Evolutionary conservation across 192 early-diverging fungal species (phyloP).

Genomic region (Dimargaris cristalligena): DNA sequence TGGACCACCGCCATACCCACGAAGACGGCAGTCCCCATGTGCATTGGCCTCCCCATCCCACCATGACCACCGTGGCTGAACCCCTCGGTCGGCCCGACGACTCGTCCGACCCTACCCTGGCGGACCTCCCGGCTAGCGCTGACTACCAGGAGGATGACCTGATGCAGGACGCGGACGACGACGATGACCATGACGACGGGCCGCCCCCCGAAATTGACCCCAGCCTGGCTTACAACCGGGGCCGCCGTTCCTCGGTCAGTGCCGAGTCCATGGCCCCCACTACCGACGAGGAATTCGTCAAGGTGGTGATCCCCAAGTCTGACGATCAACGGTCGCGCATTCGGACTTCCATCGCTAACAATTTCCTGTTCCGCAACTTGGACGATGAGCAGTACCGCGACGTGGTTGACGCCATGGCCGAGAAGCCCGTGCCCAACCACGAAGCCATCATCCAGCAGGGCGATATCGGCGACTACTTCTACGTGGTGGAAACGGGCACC

Average conservation of each 20-base stretch:
- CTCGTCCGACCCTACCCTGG: conserved; percentile 32
- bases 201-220: conserved; percentile 34
- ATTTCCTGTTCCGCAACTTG: conserved; percentile 85
- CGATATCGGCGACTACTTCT: conserved; percentile 93
- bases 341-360: conserved; percentile 57
- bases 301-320: conserved; percentile 77
- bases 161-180: conserved; percentile 38
- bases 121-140: conserved; percentile 22
- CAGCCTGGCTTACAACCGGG: conserved; percentile 59
- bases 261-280: conserved; percentile 95
- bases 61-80: conserved; percentile 14
- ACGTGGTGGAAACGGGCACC: conserved; percentile 87
- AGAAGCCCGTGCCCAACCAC: conserved; percentile 52
- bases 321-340: conserved; percentile 72
- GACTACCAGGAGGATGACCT: conserved; percentile 30
- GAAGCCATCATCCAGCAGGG: conserved; percentile 85
- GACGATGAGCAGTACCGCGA: conserved; percentile 93
- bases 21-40: conserved; percentile 3
- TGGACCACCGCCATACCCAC: not conserved
- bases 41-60: conserved; percentile 8
- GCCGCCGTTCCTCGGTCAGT: conserved; percentile 82
- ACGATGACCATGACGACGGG: conserved; percentile 47
- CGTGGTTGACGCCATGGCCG: conserved; percentile 91
- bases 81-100: conserved; percentile 23
- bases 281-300: conserved; percentile 54